Base-by-base conservation (phyloP, 164 flowering plant genomes). In the Platanus orientalis region DNA sequence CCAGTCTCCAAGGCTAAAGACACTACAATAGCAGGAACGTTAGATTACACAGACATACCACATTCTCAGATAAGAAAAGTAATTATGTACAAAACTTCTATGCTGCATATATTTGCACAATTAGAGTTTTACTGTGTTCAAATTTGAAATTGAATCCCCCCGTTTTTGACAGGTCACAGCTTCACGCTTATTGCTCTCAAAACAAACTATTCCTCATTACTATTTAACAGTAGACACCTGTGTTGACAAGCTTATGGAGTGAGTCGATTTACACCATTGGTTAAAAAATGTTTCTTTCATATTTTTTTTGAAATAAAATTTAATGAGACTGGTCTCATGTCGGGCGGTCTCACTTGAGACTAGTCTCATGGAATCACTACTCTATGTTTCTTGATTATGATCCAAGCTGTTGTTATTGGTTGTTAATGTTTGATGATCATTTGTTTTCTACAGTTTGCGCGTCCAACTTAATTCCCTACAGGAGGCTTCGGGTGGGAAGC, bases 191-290 rank as follows among this genome's bases (percentile, higher is more conserved):
- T 61, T 92, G 75, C 76, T 83, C 30, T 94, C 99, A 42, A 94
- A 94, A 74, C 97, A 94, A 76, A 88, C 91, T 24, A 94, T 94
- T 75, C 99, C 99, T 28, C 99, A 94, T 69, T 94, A 94, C 66
- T 94, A 94, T 72, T 72, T 94, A 40, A 86, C 96, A 55, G 95
- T 92, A 26, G 98, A 92, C 72, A 73, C 91, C 42, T 80, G 91
- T 68, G 92, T 89, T 54, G 96, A 92, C 84, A 86, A 89, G 63
- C 92, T 92, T 26, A 83, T 91, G 89, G 87, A 76, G 98, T 92
- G 70, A 78, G 91, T 81, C 58, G 2, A 1, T 64, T 73, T 50
- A 21, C 12, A 6, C 36, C 7, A 39, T 49, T 25, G 21, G 58
- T 69, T 16, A 47, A 51, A 54, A 14, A 23, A 54, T 6, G 17